Evolutionary conservation across 805 yeast species (phyloP).

Genomic region (Priceomyces melissophilus): DNA sequence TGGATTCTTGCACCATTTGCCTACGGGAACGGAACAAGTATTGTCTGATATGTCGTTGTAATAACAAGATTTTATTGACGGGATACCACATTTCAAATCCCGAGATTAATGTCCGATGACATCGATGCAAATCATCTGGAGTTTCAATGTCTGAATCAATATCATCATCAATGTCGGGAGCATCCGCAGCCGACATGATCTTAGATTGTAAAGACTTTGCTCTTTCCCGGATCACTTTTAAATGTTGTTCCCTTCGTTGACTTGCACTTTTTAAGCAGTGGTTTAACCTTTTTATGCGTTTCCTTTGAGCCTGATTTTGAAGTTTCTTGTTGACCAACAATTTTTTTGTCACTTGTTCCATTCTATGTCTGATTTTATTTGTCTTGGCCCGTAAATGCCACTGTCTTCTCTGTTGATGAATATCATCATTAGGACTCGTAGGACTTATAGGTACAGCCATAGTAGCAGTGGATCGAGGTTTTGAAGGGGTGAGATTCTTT

Average conservation of each 20-base stretch:
- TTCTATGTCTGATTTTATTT: slow-evolving; percentile 6
- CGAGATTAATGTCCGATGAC: too few species aligned
- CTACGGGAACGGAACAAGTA: slow-evolving; percentile 1
- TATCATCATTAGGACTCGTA: neutral
- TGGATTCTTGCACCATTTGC: slow-evolving; percentile 1
- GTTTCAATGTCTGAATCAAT: neutral
- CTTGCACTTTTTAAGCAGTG: slow-evolving; percentile 7
- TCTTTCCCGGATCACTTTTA: slow-evolving; percentile 6
- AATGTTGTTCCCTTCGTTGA: slow-evolving; percentile 5
- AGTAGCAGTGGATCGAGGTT: neutral
- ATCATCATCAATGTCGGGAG: neutral
- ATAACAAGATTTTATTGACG: neutral
- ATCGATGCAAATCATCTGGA: too few species aligned
- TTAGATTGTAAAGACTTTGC: slow-evolving; percentile 6
- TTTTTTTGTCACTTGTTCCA: slow-evolving; percentile 6
- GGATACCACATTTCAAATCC: neutral
- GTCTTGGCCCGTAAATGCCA: slow-evolving; percentile 5
- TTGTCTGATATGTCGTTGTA: slow-evolving; percentile 2
- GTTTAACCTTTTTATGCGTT: slow-evolving; percentile 4
- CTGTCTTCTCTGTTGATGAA: slow-evolving; percentile 8
- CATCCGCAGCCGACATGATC: neutral
- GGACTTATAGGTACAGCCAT: neutral
- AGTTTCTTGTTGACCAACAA: slow-evolving; percentile 4
- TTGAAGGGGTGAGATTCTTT: slow-evolving; percentile 9
- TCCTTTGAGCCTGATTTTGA: slow-evolving; percentile 2